Percentiles rank a stretch among this genome's conserved stretches.
Evolutionary conservation across 1,284 basidiomycete genomes (phyloP).

Genomic region (Cutaneotrichosporon sp.): DNA sequence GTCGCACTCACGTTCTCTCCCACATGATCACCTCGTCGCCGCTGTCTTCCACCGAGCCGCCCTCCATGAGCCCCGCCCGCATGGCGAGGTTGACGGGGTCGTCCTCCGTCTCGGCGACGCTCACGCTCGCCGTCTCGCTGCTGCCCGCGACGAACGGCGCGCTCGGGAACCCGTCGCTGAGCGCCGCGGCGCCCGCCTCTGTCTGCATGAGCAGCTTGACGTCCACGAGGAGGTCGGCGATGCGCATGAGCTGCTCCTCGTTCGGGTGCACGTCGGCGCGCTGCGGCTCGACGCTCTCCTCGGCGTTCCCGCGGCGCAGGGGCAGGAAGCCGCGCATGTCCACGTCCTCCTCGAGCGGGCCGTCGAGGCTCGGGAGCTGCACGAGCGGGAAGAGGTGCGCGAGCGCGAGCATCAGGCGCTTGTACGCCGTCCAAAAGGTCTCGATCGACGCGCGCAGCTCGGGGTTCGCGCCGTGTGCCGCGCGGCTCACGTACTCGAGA

Average conservation of each 20-base stretch:
- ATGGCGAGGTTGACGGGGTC: slow-evolving; percentile 79
- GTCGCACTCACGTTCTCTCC: slow-evolving; percentile 27
- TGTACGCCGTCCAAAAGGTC: slow-evolving; percentile 73
- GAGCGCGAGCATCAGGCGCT: slow-evolving; percentile 67
- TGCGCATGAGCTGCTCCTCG: slow-evolving; percentile 91
- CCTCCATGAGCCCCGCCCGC: slow-evolving; percentile 60
- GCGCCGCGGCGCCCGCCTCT: slow-evolving; percentile 16
- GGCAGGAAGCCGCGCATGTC: slow-evolving; percentile 89
- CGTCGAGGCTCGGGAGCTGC: slow-evolving; percentile 64
- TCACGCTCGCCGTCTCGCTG: slow-evolving; percentile 61
- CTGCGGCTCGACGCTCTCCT: slow-evolving; percentile 16
- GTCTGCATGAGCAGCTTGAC: slow-evolving; percentile 57
- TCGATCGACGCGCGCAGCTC: slow-evolving; percentile 39
- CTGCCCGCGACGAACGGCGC: slow-evolving; percentile 30
- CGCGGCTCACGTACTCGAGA: slow-evolving; percentile 64
- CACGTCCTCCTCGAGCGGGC: slow-evolving; percentile 84
- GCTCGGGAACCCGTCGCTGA: slow-evolving; percentile 12
- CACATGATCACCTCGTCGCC: slow-evolving; percentile 47
- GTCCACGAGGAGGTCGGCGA: slow-evolving; percentile 80
- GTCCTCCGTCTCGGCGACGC: slow-evolving; percentile 73
- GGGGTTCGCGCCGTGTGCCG: slow-evolving; percentile 20
- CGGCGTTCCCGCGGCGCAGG: slow-evolving; percentile 61
- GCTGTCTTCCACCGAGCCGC: slow-evolving; percentile 53
- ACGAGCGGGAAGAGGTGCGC: slow-evolving; percentile 69
- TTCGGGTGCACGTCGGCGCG: slow-evolving; percentile 68